Conservation (phyloP, 208 protist species). For the Acanthamoeba lenticulata region DNA sequence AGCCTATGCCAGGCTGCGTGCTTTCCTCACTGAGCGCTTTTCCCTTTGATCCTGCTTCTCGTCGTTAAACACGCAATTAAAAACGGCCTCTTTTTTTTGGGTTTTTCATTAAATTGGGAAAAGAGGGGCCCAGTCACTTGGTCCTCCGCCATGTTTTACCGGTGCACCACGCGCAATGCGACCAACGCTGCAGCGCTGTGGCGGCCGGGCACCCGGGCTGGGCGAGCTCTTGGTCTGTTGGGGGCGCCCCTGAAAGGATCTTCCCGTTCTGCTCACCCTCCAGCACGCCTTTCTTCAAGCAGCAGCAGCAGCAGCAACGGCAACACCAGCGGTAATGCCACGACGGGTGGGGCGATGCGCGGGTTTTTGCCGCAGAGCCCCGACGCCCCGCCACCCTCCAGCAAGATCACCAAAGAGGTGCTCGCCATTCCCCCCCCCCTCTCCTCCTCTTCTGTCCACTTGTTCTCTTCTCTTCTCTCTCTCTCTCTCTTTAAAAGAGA, state of each 20-base stretch:
- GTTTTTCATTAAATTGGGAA: no score
- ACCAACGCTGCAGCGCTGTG: no score
- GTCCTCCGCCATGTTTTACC: no score
- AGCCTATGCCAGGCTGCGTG: constrained; percentile 68
- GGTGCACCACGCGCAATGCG: no score
- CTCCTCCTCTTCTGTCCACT: neutral
- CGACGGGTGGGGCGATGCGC: neutral
- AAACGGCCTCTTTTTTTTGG: neutral
- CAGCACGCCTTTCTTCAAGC: neutral
- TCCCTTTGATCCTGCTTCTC: no score
- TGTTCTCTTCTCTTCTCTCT: neutral
- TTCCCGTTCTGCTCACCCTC: neutral
- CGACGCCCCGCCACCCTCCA: neutral
- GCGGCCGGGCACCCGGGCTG: no score
- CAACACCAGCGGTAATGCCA: neutral
- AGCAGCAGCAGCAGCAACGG: neutral
- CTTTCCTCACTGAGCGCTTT: constrained; percentile 31
- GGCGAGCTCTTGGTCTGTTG: no score
- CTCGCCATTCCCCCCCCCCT: neutral
- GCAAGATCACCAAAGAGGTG: neutral
- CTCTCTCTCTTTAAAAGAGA: neutral
- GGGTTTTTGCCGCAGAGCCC: neutral
- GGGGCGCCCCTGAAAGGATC: no score
- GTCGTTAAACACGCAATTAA: neutral
- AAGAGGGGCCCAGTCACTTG: no score